A percentile compares a stretch with the other conserved stretches of the same genome.
Evolutionary conservation across 73 alveolate genomes (phyloP).

Genomic region (Tetrahymena thermophila): DNA sequence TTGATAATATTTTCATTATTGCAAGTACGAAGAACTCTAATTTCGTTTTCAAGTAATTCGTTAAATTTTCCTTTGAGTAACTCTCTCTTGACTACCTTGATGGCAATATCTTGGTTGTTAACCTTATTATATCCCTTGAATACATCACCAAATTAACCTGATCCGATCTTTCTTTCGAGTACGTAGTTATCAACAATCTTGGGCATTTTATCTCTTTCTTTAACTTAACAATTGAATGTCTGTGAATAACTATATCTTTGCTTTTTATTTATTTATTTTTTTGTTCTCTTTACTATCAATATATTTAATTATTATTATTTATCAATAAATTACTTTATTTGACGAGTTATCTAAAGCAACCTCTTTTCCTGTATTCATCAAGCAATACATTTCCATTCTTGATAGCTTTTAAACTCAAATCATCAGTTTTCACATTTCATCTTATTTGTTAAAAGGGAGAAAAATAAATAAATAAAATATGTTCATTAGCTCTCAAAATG

Average conservation of each 20-base stretch:
- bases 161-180: conserved; percentile 63
- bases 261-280: not conserved
- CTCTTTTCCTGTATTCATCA: not conserved
- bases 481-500: not conserved
- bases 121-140: conserved; percentile 61
- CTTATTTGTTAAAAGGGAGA: not conserved
- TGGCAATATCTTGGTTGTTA: conserved; percentile 66
- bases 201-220: conserved; percentile 24
- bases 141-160: conserved; percentile 75
- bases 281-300: not conserved
- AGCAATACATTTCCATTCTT: not conserved
- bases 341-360: not conserved
- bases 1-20: conserved; percentile 62
- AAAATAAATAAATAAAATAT: too few species aligned
- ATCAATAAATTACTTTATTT: not conserved
- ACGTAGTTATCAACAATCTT: conserved; percentile 54
- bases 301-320: not conserved
- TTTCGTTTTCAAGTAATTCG: conserved; percentile 57
- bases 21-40: conserved; percentile 54
- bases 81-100: conserved; percentile 60
- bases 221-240: not conserved
- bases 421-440: not conserved
- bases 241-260: not conserved
- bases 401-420: not conserved
- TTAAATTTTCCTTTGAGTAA: conserved; percentile 47